Base-by-base conservation (phyloP, 2,329 filamentous ascomycete species). In the Talaromyces sp. region DNA sequence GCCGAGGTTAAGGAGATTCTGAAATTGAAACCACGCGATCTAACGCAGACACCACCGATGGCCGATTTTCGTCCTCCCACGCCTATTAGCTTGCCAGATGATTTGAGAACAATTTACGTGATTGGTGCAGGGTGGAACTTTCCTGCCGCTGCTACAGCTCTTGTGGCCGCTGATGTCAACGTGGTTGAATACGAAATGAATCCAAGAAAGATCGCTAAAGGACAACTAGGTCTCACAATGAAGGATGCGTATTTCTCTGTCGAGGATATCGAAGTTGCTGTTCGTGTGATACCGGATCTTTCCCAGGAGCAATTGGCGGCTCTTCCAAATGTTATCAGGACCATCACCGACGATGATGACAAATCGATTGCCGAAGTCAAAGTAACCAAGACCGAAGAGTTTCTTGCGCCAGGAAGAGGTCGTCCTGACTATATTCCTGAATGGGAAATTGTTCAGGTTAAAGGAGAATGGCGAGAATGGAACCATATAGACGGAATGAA, bases 51-150 rank as follows among this genome's bases (percentile, higher is more conserved):
- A 31, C 29, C 5, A 31, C 29, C 5, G 29, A 31, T 31, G 29
- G 29, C 8, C 29, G 5, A 31, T 31, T 31, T 31, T 31, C 29
- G 29, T 31, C 29, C 29, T 8, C 40, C 40, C 17, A 10, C 17
- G n/a, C 17, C n/a, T 8, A 51, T 51, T 15, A 34, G 13, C 11
- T 15, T 3, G 7, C 13, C 40, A 36, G 10, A 19, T 5, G 31
- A 11, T 8, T n/a, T 19, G 4, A 8, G 6, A 2, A 45, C 15
- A 31, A 19, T 61, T 8, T 36, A 31, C n/a, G 45, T 31, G 45
- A 27, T 61, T 8, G 43, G 58, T 15, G 40, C 27, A 47, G 58
- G 58, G 31, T 61, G 58, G 58, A 5, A 36, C 13, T 49, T 61
- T 19, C 17, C 29, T 36, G 10, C 10, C 2, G 19, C n/a, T 13